Conservation (phyloP, 2,329 filamentous ascomycete species). For the Lecanoromycetidae sp. region DNA sequence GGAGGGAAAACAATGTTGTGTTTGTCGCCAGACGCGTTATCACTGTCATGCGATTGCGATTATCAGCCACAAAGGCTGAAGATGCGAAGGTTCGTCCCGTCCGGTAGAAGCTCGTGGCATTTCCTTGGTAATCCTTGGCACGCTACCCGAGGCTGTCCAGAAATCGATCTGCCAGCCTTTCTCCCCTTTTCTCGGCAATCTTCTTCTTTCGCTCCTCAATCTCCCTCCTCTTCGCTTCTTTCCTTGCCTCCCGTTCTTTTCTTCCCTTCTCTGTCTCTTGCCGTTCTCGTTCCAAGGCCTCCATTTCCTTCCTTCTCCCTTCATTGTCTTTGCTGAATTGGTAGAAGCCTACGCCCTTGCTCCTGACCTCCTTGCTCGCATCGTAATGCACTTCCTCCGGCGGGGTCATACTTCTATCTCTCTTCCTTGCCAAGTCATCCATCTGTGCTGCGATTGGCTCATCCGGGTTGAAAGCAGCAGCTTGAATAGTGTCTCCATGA, state of each 20-base stretch:
- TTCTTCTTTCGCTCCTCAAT: conserved; percentile 46
- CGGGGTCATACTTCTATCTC: conserved; percentile 69
- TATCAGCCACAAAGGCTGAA: too few relatives aligned
- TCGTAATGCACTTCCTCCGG: conserved; percentile 77
- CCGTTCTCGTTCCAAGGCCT: conserved; percentile 54
- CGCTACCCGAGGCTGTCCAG: conserved; percentile 54
- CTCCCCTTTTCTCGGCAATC: conserved; percentile 43
- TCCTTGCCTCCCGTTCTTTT: conserved; percentile 43
- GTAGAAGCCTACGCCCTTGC: conserved; percentile 84
- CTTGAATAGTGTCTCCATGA: conserved; percentile 74
- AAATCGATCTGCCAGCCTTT: conserved; percentile 61
- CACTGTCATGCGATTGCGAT: too few relatives aligned
- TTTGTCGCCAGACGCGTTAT: too few relatives aligned
- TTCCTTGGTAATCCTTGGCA: too few relatives aligned
- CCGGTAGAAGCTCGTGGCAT: too few relatives aligned
- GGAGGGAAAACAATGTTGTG: too few relatives aligned
- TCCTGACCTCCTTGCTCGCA: conserved; percentile 67
- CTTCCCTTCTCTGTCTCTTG: conserved; percentile 55
- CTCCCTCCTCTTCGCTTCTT: conserved; percentile 46
- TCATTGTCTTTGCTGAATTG: conserved; percentile 70
- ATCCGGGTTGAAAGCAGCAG: conserved; percentile 68
- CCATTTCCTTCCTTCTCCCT: conserved; percentile 60
- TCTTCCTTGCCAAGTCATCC: conserved; percentile 62
- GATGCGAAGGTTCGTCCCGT: too few relatives aligned
- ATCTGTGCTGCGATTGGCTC: conserved; percentile 54